A percentile compares a stretch with the other conserved stretches of the same genome.
These are phyloP conservation scores for Cryptosporidium xiaoi DNA, from an alignment of 169 alveolate genomes.

Conservation along the genomic window DNA sequence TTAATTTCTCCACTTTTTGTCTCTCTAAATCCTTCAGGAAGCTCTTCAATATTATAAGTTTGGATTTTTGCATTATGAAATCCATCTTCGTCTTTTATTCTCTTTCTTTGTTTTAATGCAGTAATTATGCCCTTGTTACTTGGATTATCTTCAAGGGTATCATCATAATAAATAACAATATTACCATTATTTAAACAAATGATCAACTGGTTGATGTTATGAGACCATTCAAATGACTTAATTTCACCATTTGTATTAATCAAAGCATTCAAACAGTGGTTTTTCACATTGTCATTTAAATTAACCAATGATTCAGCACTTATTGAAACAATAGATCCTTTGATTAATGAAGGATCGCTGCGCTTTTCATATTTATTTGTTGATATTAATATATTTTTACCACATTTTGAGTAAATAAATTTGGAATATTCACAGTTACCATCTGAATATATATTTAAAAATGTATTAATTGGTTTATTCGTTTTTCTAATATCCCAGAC, in stretches of 20 bases:
- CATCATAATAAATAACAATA: conserved; percentile 36
- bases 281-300: neutral
- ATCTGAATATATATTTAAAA: conserved; percentile 26
- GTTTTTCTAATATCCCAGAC: conserved; percentile 65
- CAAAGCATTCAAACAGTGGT: neutral
- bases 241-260: conserved; percentile 5
- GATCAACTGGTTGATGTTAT: conserved; percentile 54
- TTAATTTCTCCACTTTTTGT: conserved; percentile 70
- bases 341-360: neutral
- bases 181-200: conserved; percentile 20
- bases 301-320: neutral
- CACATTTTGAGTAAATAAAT: conserved; percentile 14
- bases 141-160: conserved; percentile 19
- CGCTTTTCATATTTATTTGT: conserved; percentile 1
- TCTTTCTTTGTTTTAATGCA: conserved; percentile 18
- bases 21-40: conserved; percentile 64
- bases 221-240: conserved; percentile 45
- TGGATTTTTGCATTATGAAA: conserved; percentile 16
- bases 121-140: conserved; percentile 44
- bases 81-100: conserved; percentile 30
- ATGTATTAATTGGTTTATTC: conserved; percentile 9
- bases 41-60: conserved; percentile 49
- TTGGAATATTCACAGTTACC: conserved; percentile 17
- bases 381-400: conserved; percentile 11
- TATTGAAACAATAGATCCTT: conserved; percentile 10